These are phyloP conservation scores for Fraxinus platypoda DNA, from an alignment of 305 asterid genomes.

Conservation along the genomic window DNA sequence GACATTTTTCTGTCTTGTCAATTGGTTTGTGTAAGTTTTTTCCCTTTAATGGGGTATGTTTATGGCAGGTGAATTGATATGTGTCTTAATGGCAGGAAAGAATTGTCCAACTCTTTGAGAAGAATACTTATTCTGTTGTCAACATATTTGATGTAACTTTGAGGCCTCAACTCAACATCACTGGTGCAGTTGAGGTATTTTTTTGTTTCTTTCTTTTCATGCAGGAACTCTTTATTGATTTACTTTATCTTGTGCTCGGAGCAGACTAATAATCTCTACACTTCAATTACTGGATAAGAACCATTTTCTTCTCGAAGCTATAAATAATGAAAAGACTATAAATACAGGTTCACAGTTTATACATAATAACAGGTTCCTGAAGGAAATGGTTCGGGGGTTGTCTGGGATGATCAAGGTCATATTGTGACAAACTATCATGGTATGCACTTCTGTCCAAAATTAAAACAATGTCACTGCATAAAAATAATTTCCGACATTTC, in stretches of 20 bases:
- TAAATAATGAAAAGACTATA: slow-evolving; percentile 10
- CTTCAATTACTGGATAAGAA: neutral
- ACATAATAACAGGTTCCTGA: slow-evolving; percentile 71
- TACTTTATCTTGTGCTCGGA: neutral
- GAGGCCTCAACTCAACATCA: slow-evolving; percentile 75
- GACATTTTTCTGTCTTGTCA: slow-evolving; percentile 12
- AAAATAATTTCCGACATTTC: neutral
- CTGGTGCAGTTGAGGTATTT: slow-evolving; percentile 92
- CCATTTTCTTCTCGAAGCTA: neutral
- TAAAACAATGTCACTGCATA: neutral
- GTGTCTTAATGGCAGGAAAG: slow-evolving; percentile 81
- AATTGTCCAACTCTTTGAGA: slow-evolving; percentile 79
- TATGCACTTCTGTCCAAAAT: slow-evolving; percentile 31
- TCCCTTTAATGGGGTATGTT: slow-evolving; percentile 15
- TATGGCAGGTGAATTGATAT: slow-evolving; percentile 53
- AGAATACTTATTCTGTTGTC: slow-evolving; percentile 87
- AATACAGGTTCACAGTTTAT: neutral
- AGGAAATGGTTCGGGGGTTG: slow-evolving; percentile 98
- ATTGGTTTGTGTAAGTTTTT: slow-evolving; percentile 29
- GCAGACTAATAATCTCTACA: neutral
- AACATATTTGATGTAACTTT: slow-evolving; percentile 93
- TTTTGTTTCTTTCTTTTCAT: slow-evolving; percentile 1
- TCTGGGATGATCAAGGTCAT: slow-evolving; percentile 95
- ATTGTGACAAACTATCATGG: slow-evolving; percentile 96
- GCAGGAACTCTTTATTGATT: neutral